Evolutionary conservation across 176 grass and related monocot species (phyloP).

Genomic region (Phoenix dactylifera): DNA sequence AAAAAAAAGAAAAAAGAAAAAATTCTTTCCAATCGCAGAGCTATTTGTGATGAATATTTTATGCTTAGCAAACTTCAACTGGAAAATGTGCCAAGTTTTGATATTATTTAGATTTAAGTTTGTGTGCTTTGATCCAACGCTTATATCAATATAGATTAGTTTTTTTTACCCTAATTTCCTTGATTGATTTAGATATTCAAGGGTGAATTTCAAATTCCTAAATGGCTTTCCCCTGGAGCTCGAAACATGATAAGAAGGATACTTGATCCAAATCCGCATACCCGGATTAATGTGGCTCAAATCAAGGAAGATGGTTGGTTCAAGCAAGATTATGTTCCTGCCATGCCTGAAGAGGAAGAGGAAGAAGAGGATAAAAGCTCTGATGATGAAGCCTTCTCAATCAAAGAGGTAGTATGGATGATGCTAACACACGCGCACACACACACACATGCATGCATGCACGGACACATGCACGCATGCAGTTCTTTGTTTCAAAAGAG

Average conservation of each 20-base stretch:
- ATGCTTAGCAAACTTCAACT: too few relatives aligned
- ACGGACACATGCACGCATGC: too few relatives aligned
- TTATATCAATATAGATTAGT: background rate
- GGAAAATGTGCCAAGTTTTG: too few relatives aligned
- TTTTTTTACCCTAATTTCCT: conserved; percentile 5
- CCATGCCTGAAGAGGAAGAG: conserved; percentile 32
- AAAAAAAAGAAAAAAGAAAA: too few relatives aligned
- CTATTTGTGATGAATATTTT: too few relatives aligned
- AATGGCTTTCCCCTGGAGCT: conserved; percentile 38
- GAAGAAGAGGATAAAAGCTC: conserved; percentile 33
- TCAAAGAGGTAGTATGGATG: conserved; percentile 41
- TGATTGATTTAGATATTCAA: conserved; percentile 52
- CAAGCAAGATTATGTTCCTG: conserved; percentile 45
- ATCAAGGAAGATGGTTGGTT: conserved; percentile 78
- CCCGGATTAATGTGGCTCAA: conserved; percentile 48
- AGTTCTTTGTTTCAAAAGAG: too few relatives aligned
- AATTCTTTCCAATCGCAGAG: too few relatives aligned
- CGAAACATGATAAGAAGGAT: conserved; percentile 57
- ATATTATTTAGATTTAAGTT: too few relatives aligned
- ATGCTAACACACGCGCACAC: background rate
- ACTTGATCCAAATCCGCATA: conserved; percentile 55
- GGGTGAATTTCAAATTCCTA: conserved; percentile 54
- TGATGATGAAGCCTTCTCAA: conserved; percentile 16
- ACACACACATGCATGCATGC: too few relatives aligned
- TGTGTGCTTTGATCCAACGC: too few relatives aligned